Percentiles rank a stretch among this genome's conserved stretches.
Evolutionary conservation across 805 yeast species (phyloP).

Genomic region (Suhomyces sp.): DNA sequence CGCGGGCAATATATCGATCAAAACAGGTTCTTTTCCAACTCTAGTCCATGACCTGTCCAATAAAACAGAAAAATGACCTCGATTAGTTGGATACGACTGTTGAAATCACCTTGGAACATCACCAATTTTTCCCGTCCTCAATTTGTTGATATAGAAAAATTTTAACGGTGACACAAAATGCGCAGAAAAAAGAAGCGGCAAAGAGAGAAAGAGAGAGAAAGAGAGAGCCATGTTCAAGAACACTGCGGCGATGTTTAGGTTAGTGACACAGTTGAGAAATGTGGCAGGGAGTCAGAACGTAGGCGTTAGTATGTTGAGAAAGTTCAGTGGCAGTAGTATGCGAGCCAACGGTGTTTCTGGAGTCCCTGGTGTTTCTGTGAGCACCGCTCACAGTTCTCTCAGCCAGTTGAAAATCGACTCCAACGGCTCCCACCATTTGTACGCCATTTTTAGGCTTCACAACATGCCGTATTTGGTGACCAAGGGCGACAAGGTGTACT

Average conservation of each 20-base stretch:
- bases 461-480: conserved; percentile 86
- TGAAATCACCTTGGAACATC: neutral
- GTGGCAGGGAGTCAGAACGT: neutral
- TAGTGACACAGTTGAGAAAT: neutral
- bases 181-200: neutral
- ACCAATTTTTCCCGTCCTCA: conserved; percentile 1
- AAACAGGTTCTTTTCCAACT: neutral
- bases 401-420: conserved; percentile 54
- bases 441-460: conserved; percentile 80
- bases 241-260: neutral
- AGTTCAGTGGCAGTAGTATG: neutral
- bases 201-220: neutral
- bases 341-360: neutral
- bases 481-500: conserved; percentile 77
- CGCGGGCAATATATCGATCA: neutral
- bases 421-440: conserved; percentile 51
- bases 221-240: neutral
- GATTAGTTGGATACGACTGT: neutral
- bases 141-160: conserved; percentile 6
- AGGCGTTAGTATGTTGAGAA: neutral
- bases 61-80: neutral
- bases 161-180: conserved; percentile 5
- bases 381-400: neutral
- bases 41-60: neutral
- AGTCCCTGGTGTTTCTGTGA: neutral